Percentiles rank a stretch among this genome's conserved stretches.
Evolutionary conservation across 306 rosid genomes (phyloP).

Genomic region (Rosa persica): DNA sequence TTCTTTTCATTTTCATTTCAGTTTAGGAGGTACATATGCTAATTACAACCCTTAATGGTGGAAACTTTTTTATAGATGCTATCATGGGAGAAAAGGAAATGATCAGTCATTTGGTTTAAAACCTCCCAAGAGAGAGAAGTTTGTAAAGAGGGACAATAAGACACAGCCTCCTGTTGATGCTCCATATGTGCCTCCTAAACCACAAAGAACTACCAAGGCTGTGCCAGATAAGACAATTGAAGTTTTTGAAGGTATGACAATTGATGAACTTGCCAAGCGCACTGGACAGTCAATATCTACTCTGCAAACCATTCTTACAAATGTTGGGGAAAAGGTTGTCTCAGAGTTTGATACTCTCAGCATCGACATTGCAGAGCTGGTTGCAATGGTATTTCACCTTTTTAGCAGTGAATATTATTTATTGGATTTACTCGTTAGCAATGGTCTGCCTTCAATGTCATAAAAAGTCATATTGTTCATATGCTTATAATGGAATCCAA

Average conservation of each 20-base stretch:
- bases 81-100: constrained; percentile 58
- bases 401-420: constrained; percentile 10
- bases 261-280: constrained; percentile 79
- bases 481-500: constrained; percentile 6
- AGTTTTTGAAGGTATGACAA: constrained; percentile 90
- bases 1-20: neutral
- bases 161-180: constrained; percentile 75
- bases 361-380: constrained; percentile 73
- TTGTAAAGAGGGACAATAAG: constrained; percentile 46
- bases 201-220: constrained; percentile 44
- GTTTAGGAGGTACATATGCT: neutral
- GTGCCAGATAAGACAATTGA: constrained; percentile 63
- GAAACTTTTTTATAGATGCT: constrained; percentile 41
- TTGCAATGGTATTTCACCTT: constrained; percentile 68
- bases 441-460: neutral
- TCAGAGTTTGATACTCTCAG: constrained; percentile 86
- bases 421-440: neutral
- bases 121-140: constrained; percentile 63
- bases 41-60: neutral
- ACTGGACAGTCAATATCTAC: constrained; percentile 58
- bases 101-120: constrained; percentile 54
- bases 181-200: constrained; percentile 63
- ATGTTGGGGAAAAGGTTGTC: constrained; percentile 77
- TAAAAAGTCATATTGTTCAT: neutral
- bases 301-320: constrained; percentile 65